These are phyloP conservation scores for Penicillium sp. DNA, from an alignment of 2,329 filamentous ascomycete genomes.

Conservation along the genomic window DNA sequence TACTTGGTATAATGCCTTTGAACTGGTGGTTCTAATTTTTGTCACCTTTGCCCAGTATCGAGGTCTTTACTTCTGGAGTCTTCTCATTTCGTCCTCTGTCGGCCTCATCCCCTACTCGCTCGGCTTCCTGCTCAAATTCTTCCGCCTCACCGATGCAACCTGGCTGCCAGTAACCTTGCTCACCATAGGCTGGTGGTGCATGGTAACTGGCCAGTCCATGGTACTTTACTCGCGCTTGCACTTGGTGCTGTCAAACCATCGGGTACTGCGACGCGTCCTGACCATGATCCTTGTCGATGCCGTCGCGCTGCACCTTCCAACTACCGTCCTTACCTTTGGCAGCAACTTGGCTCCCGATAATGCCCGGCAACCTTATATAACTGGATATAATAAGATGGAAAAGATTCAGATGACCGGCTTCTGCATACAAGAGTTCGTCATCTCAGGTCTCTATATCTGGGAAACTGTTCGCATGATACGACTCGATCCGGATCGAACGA, in stretches of 20 bases:
- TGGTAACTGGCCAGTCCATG: conserved; percentile 50
- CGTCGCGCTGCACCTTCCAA: conserved; percentile 46
- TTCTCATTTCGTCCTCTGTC: conserved; percentile 44
- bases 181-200: conserved; percentile 47
- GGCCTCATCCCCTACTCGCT: conserved; percentile 48
- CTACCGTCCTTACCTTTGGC: conserved; percentile 46
- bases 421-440: conserved; percentile 55
- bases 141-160: conserved; percentile 33
- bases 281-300: conserved; percentile 49
- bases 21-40: conserved; percentile 50
- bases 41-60: conserved; percentile 48
- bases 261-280: conserved; percentile 41
- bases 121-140: conserved; percentile 50
- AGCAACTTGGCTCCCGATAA: conserved; percentile 33
- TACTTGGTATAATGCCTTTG: conserved; percentile 51
- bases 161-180: conserved; percentile 45
- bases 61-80: conserved; percentile 52
- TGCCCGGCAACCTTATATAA: conserved; percentile 23
- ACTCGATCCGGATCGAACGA: conserved; percentile 42
- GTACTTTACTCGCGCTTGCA: conserved; percentile 53
- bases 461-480: conserved; percentile 54
- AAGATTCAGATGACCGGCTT: conserved; percentile 58
- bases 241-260: conserved; percentile 43
- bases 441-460: conserved; percentile 54
- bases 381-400: conserved; percentile 50